Percentiles rank a stretch among this genome's conserved stretches.
Conservation (phyloP, 2,329 filamentous ascomycete genomes). For the Parafenestella ontariensis region DNA sequence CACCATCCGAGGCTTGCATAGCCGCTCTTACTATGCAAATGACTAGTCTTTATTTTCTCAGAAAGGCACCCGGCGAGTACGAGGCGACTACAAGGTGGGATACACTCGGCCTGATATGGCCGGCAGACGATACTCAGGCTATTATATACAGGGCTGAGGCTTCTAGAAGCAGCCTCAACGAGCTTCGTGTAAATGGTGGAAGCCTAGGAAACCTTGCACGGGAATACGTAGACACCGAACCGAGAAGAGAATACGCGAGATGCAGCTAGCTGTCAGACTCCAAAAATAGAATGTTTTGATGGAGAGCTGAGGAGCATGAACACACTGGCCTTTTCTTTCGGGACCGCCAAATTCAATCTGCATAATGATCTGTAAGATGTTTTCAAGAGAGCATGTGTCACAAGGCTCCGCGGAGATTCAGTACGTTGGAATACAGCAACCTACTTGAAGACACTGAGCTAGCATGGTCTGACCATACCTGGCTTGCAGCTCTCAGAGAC, state of each 20-base stretch:
- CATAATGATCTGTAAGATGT: neutral
- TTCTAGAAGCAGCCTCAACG: conserved; percentile 24
- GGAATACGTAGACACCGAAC: conserved; percentile 8
- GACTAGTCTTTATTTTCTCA: neutral
- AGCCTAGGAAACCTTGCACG: conserved; percentile 11
- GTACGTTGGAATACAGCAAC: neutral
- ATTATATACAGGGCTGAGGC: too few species aligned
- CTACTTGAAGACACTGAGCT: neutral
- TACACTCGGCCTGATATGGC: neutral
- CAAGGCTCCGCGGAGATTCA: neutral
- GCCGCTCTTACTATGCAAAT: neutral
- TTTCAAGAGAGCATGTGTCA: neutral
- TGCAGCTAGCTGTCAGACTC: conserved; percentile 14
- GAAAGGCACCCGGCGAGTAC: neutral
- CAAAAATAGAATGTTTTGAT: conserved; percentile 22
- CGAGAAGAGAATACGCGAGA: conserved; percentile 1
- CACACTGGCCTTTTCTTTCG: neutral
- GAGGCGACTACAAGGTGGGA: neutral
- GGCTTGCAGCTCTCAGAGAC: neutral
- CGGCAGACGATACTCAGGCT: neutral
- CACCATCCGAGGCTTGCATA: neutral
- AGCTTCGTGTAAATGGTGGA: neutral
- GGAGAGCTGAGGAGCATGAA: conserved; percentile 14
- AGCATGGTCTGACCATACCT: neutral
- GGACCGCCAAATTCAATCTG: neutral